phyloP scores from a whole-genome alignment of 164 flowering plant genomes.

The Macadamia tetraphylla region DNA sequence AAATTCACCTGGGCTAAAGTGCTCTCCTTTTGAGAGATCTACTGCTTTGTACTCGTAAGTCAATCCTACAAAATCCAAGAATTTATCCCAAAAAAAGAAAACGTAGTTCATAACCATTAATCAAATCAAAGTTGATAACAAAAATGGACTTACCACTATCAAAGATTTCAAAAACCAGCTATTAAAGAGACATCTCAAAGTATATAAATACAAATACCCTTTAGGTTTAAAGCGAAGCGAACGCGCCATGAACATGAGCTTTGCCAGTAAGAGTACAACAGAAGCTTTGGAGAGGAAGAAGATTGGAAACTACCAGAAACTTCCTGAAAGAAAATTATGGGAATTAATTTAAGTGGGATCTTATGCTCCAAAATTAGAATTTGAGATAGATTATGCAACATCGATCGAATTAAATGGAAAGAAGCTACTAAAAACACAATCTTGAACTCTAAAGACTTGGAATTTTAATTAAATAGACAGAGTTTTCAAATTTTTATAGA shows the following conservation, averaged over 20 bases:
- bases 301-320: conserved; percentile 7
- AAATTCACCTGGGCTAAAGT: conserved; percentile 44
- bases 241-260: conserved; percentile 77
- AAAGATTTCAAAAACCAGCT: neutral
- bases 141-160: neutral
- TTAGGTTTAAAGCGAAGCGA: conserved; percentile 55
- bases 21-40: conserved; percentile 49
- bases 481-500: too few species aligned
- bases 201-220: conserved; percentile 29
- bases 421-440: too few species aligned
- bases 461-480: too few species aligned
- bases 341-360: neutral
- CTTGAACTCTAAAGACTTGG: neutral
- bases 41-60: conserved; percentile 51
- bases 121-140: neutral
- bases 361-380: neutral
- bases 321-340: neutral
- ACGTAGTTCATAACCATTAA: neutral
- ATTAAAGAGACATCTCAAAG: neutral
- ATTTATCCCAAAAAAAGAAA: neutral
- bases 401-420: neutral
- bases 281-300: conserved; percentile 27
- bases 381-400: neutral
- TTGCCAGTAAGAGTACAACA: conserved; percentile 53
- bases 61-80: conserved; percentile 26